A percentile compares a stretch with the other conserved stretches of the same genome.
Evolutionary conservation across 495 filamentous ascomycete species (phyloP).

Genomic region (Talaromyces trachyspermus): DNA sequence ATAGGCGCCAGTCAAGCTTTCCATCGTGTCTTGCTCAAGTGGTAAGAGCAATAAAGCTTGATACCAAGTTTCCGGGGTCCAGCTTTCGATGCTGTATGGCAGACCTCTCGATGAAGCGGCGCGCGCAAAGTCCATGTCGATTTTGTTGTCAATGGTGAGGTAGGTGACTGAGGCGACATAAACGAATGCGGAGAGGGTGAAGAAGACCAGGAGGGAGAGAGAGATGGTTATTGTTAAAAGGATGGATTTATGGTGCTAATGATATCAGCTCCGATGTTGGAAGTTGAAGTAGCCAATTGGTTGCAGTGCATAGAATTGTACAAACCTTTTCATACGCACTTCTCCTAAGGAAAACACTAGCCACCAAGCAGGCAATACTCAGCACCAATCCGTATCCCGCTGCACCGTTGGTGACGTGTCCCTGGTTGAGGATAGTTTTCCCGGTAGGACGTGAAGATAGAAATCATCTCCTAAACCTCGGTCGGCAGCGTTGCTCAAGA

Average conservation of each 20-base stretch:
- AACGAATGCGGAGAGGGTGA: neutral
- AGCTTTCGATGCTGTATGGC: slow-evolving; percentile 4
- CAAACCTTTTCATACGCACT: neutral
- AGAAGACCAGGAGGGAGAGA: neutral
- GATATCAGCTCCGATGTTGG: too few relatives aligned
- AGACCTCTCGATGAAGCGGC: neutral
- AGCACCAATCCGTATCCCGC: slow-evolving; percentile 4
- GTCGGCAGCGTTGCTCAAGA: neutral
- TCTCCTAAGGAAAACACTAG: neutral
- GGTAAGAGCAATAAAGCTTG: neutral
- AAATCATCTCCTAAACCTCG: neutral
- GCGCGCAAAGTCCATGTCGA: neutral
- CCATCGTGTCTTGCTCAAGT: neutral
- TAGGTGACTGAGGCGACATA: slow-evolving; percentile 4
- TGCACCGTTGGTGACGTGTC: slow-evolving; percentile 7
- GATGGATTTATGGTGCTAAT: slow-evolving; percentile 2
- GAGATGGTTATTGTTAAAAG: neutral
- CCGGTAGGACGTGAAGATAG: slow-evolving; percentile 4
- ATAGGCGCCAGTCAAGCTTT: neutral
- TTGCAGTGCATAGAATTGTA: too few relatives aligned
- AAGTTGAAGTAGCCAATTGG: too few relatives aligned
- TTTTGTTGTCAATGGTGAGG: neutral
- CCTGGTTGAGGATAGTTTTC: slow-evolving; percentile 5
- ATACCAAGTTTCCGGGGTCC: slow-evolving; percentile 9
- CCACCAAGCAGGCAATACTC: slow-evolving; percentile 3